Conservation (phyloP, 2,329 filamentous ascomycete species). For the Xylariaceae sp. region DNA sequence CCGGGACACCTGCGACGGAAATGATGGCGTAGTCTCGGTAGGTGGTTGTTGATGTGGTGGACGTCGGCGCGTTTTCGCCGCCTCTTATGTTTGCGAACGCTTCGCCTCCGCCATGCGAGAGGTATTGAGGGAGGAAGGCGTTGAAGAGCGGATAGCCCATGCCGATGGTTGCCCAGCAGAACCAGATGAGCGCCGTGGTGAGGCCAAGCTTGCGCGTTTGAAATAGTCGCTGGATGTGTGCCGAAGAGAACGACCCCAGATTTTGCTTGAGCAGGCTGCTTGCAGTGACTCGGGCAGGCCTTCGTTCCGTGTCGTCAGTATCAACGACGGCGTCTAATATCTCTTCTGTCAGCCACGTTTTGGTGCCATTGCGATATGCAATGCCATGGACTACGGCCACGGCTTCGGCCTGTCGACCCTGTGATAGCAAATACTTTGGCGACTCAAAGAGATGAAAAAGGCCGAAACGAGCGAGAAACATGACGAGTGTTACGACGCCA, state of each 20-base stretch:
- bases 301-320: slow-evolving; percentile 32
- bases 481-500: slow-evolving; percentile 66
- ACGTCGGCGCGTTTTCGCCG: slow-evolving; percentile 27
- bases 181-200: slow-evolving; percentile 61
- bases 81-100: slow-evolving; percentile 32
- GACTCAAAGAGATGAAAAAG: slow-evolving; percentile 80
- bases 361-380: slow-evolving; percentile 64
- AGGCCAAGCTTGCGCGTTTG: slow-evolving; percentile 47
- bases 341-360: slow-evolving; percentile 73
- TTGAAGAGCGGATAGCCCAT: slow-evolving; percentile 89
- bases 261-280: slow-evolving; percentile 51
- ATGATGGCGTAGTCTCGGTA: slow-evolving; percentile 85
- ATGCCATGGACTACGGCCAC: slow-evolving; percentile 77
- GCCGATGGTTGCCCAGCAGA: slow-evolving; percentile 77
- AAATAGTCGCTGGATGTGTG: slow-evolving; percentile 65
- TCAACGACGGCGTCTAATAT: slow-evolving; percentile 56
- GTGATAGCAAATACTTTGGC: slow-evolving; percentile 74
- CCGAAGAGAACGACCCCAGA: slow-evolving; percentile 61
- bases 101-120: slow-evolving; percentile 53
- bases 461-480: slow-evolving; percentile 76
- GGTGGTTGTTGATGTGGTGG: slow-evolving; percentile 40
- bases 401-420: slow-evolving; percentile 72
- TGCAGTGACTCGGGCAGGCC: slow-evolving; percentile 30
- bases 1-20: slow-evolving; percentile 70
- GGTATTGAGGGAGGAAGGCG: slow-evolving; percentile 83